Percentiles rank a stretch among this genome's conserved stretches.
Evolutionary conservation across 192 early-diverging fungal species (phyloP).

Genomic region (Geosiphon pyriformis): DNA sequence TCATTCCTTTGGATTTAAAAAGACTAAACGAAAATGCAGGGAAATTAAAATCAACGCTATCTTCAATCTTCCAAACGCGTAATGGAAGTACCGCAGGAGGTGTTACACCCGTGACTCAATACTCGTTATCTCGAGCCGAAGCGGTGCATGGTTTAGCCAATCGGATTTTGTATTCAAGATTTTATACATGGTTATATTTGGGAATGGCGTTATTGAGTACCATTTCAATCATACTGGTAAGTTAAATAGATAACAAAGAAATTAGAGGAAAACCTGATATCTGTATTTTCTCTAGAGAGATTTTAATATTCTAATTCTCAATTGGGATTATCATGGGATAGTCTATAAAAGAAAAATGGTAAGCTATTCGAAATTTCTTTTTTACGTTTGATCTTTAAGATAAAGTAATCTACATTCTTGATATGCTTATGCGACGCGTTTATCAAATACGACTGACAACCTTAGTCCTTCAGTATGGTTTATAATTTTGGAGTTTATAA

Average conservation of each 20-base stretch:
- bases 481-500: conserved; percentile 61
- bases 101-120: conserved; percentile 28
- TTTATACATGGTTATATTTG: conserved; percentile 52
- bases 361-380: conserved; percentile 9
- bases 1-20: too few relatives aligned
- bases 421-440: neutral
- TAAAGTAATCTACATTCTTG: too few relatives aligned
- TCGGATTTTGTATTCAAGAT: conserved; percentile 53
- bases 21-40: too few relatives aligned
- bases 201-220: conserved; percentile 44
- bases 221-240: conserved; percentile 48
- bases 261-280: too few relatives aligned
- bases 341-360: conserved; percentile 43
- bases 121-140: conserved; percentile 45
- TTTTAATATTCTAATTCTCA: too few relatives aligned
- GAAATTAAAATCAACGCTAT: too few relatives aligned
- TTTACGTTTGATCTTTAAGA: too few relatives aligned
- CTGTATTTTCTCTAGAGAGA: too few relatives aligned
- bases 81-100: conserved; percentile 4
- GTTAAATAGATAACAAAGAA: too few relatives aligned
- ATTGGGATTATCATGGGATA: too few relatives aligned
- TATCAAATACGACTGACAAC: neutral
- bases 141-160: conserved; percentile 53
- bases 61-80: too few relatives aligned
- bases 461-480: conserved; percentile 61